A percentile compares a stretch with the other conserved stretches of the same genome.
Evolutionary conservation across 192 early-diverging fungal genomes (phyloP).

Genomic region (Cetraspora pellucida): DNA sequence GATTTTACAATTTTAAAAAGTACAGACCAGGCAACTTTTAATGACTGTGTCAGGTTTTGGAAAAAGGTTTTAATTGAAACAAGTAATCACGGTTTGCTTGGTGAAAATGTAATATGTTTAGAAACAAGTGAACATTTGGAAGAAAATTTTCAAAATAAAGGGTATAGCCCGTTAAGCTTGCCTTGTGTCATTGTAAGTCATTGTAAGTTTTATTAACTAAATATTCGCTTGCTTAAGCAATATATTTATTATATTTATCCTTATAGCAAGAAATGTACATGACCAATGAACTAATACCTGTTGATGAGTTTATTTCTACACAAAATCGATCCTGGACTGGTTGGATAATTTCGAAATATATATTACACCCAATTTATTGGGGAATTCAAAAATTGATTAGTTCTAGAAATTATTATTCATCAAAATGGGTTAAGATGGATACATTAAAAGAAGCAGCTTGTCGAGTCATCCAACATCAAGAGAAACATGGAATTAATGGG

Average conservation of each 20-base stretch:
- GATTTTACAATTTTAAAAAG: conserved; percentile 10
- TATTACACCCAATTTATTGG: conserved; percentile 1
- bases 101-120: conserved; percentile 14
- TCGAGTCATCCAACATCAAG: neutral
- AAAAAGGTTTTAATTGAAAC: conserved; percentile 14
- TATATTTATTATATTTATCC: neutral
- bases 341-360: neutral
- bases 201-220: neutral
- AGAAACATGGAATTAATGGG: conserved; percentile 29
- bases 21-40: neutral
- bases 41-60: conserved; percentile 14
- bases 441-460: conserved; percentile 14
- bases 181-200: conserved; percentile 9
- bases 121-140: neutral
- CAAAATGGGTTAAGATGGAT: neutral
- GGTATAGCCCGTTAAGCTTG: neutral
- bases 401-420: neutral
- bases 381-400: neutral
- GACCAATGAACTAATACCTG: neutral
- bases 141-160: conserved; percentile 6
- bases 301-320: neutral
- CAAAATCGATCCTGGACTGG: conserved; percentile 5
- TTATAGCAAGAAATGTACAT: conserved; percentile 17
- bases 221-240: neutral
- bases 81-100: neutral